Evolutionary conservation across 2,329 filamentous ascomycete genomes (phyloP).

Genomic region (Plectosphaerella sp.): DNA sequence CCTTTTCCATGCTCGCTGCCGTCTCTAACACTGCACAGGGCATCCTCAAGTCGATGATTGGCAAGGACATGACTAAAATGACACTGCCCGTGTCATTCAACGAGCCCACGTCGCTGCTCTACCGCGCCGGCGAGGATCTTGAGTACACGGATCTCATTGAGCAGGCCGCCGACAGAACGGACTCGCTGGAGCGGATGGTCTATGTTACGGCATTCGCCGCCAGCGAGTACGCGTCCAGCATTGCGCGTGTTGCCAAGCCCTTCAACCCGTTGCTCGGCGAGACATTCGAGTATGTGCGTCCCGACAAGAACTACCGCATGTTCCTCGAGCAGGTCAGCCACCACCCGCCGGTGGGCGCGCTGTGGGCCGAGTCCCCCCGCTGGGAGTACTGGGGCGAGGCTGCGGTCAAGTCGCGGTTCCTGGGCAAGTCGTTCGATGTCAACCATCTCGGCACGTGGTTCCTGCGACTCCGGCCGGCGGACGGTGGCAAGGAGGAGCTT

Average conservation of each 20-base stretch:
- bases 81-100: slow-evolving; percentile 97
- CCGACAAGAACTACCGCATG: slow-evolving; percentile 97
- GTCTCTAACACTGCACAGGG: slow-evolving; percentile 49
- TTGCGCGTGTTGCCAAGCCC: slow-evolving; percentile 93
- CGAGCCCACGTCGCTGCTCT: slow-evolving; percentile 91
- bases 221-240: slow-evolving; percentile 94
- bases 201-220: slow-evolving; percentile 95
- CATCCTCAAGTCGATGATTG: slow-evolving; percentile 98
- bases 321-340: slow-evolving; percentile 98
- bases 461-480: slow-evolving; percentile 71
- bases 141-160: slow-evolving; percentile 94
- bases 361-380: slow-evolving; percentile 83
- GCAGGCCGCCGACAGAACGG: slow-evolving; percentile 75
- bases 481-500: slow-evolving; percentile 74
- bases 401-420: slow-evolving; percentile 92
- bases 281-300: slow-evolving; percentile 92
- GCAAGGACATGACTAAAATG: slow-evolving; percentile 99
- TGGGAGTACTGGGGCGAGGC: slow-evolving; percentile 99
- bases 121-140: slow-evolving; percentile 96
- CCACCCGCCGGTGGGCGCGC: slow-evolving; percentile 90
- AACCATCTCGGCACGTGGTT: slow-evolving; percentile 98
- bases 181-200: slow-evolving; percentile 87
- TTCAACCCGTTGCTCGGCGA: slow-evolving; percentile 97
- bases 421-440: slow-evolving; percentile 95
- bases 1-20: background rate